Base-by-base conservation (phyloP, 495 filamentous ascomycete species). In the Thozetella sp. region DNA sequence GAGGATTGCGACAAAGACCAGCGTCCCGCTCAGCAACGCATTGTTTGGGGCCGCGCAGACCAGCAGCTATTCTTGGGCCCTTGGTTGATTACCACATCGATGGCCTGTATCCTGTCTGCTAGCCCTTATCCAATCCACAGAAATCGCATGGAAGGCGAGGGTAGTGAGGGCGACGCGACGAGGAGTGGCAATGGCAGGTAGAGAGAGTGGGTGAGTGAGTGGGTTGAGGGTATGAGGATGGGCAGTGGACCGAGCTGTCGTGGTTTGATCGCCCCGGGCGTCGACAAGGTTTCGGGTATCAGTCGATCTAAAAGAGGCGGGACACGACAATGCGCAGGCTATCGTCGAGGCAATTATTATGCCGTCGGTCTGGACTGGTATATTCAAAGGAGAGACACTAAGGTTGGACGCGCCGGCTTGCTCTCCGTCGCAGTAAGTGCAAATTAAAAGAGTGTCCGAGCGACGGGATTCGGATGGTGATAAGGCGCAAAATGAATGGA, bases 211-310 rank as follows among this genome's bases (percentile, higher is more conserved):
- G n/a, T 27, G 22, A 37, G 50, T 20, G 22, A 25, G 20, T 13
- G 52, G n/a, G 25, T 34, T 45, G 24, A 53, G 45, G 20, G 27
- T 43, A 53, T 30, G 55, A 22, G 2, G 59, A 46, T 51, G 23
- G 27, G 37, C 59, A 25, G 55, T 54, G 37, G 55, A 51, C 53
- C 53, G 34, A 53, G 17, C n/a, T 56, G 48, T 53, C 58, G 57
- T 59, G 51, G 71, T 73, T 72, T 73, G 71, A 73, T 73, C 71
- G 68, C 40, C 71, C 69, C 12, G 63, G 59, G 54, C n/a, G 53
- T 34, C 25, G 59, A 37, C 62, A 57, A 37, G 43, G 52, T 48
- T 48, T 50, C 50, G 51, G 60, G 70, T 63, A 54, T 67, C 63
- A 66, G 58, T 48, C 54, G 24, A 56, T 61, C 64, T 52, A 58